Base-by-base conservation (phyloP, 352 stramenopile species). In the Globisporangium acanthophoron region DNA sequence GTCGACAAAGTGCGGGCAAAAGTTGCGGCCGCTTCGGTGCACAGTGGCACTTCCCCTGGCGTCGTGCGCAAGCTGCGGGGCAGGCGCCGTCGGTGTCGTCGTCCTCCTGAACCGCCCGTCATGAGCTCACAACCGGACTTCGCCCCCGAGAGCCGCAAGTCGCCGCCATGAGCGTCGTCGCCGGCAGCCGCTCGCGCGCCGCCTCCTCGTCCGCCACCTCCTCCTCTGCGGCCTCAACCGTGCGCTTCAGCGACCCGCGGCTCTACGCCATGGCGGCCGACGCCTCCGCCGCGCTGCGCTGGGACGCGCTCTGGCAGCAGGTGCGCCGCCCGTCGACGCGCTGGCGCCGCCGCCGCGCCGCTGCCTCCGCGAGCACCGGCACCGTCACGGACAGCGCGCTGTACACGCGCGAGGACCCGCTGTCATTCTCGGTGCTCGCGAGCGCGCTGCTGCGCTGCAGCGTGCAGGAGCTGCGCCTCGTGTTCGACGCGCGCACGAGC, bases 161-260 rank as follows among this genome's bases (percentile, higher is more conserved):
- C 33, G 33, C 33, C 33, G 2, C 5, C 33, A 37, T 37, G 33
- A 37, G 33, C 9, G 33, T 37, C 33, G 3, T 11, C 33, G 33
- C n/a, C 44, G 9, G 21, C 18, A 49, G n/a, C 44, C 20, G 20
- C 44, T 15, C 43, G 18, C 20, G 20, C 20, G 20, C 43, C 20
- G 41, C 16, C 15, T 47, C 43, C 43, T 47, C 43, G 4, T 49
- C 44, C 44, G 44, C 3, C 5, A 20, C 44, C 6, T 49, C 44
- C n/a, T 31, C n/a, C 41, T 16, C 15, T n/a, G 41, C 13, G 11
- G 39, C 39, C 13, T 18, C 39, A 4, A 39, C 8, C 33, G 60
- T 67, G 43, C 62, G 58, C 58, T 52, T 67, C 39, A 71, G 65
- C 53, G 70, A 82, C 58, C 71, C 70, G 50, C 65, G 65, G 9